Evolutionary conservation across 805 yeast genomes (phyloP).

Genomic region (Candida pseudofarinosa): DNA sequence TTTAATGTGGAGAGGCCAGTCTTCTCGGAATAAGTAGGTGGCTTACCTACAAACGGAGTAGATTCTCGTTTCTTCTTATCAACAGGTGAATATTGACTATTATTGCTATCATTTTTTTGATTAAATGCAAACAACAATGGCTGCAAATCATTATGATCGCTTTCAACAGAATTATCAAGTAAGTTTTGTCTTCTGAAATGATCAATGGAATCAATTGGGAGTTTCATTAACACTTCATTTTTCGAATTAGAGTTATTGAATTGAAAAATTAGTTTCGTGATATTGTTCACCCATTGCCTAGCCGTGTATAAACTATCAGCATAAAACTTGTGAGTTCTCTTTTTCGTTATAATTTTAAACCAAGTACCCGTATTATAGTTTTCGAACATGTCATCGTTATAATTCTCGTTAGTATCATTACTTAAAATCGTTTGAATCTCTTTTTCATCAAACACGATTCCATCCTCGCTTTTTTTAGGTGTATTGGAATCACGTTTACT

Average conservation of each 20-base stretch:
- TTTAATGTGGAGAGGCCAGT: neutral
- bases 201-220: conserved; percentile 50
- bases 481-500: neutral
- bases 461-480: conserved; percentile 5
- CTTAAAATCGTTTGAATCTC: conserved; percentile 13
- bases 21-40: too few species aligned
- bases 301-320: conserved; percentile 76
- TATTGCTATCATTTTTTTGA: conserved; percentile 2
- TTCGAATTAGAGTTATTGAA: conserved; percentile 60
- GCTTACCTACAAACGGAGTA: neutral
- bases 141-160: neutral
- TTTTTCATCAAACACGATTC: conserved; percentile 18
- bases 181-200: neutral
- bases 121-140: neutral
- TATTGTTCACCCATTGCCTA: conserved; percentile 69
- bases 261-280: conserved; percentile 71
- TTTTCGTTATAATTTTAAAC: conserved; percentile 58
- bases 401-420: conserved; percentile 10
- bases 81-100: conserved; percentile 1
- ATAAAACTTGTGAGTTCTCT: conserved; percentile 57
- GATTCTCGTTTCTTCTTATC: conserved; percentile 6
- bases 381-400: conserved; percentile 25
- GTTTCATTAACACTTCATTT: conserved; percentile 69
- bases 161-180: neutral
- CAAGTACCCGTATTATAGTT: conserved; percentile 34